Evolutionary conservation across 495 filamentous ascomycete species (phyloP).

Genomic region (Cairneyella variabilis): DNA sequence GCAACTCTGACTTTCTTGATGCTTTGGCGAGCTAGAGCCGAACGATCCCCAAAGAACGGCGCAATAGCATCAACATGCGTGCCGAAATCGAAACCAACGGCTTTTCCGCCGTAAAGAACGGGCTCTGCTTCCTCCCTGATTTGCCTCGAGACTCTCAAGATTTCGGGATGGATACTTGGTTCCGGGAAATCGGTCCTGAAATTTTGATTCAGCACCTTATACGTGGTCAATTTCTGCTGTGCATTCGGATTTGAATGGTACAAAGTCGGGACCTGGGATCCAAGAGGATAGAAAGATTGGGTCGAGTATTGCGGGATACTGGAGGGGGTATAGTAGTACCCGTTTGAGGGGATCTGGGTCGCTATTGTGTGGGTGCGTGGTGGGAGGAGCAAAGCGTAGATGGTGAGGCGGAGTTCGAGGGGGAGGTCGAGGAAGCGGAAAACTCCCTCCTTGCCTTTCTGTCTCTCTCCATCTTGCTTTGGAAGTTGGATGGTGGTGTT

Average conservation of each 20-base stretch:
- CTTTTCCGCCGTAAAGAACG: slow-evolving; percentile 41
- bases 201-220: slow-evolving; percentile 19
- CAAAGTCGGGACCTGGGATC: not conserved
- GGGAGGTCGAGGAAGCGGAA: slow-evolving; percentile 26
- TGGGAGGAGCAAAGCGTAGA: slow-evolving; percentile 26
- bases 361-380: slow-evolving; percentile 19
- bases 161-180: slow-evolving; percentile 30
- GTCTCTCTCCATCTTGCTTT: not conserved
- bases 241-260: not conserved
- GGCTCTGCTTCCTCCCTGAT: slow-evolving; percentile 43
- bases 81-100: slow-evolving; percentile 47
- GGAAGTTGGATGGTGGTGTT: not conserved
- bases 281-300: slow-evolving; percentile 17
- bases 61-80: slow-evolving; percentile 44
- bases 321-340: slow-evolving; percentile 15
- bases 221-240: slow-evolving; percentile 12
- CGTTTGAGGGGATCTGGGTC: slow-evolving; percentile 21
- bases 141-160: slow-evolving; percentile 39
- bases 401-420: slow-evolving; percentile 25
- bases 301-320: slow-evolving; percentile 10
- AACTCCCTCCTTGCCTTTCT: not conserved
- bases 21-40: slow-evolving; percentile 1
- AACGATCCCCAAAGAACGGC: slow-evolving; percentile 38
- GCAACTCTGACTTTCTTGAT: slow-evolving; percentile 14
- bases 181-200: slow-evolving; percentile 1